Conservation (phyloP, 495 filamentous ascomycete genomes). For the Aspergillus kassunensis region DNA sequence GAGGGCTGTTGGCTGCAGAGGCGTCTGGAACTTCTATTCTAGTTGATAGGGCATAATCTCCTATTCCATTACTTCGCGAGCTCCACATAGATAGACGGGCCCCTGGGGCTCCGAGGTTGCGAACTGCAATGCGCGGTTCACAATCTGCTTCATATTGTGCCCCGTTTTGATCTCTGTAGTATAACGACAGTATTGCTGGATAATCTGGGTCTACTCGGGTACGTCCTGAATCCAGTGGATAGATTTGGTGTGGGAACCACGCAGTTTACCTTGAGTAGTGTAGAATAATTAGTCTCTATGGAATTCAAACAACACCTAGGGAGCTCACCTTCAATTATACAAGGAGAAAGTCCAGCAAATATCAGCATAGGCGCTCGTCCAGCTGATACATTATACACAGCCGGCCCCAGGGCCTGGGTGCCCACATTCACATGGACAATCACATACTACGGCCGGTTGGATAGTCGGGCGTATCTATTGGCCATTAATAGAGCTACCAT, state of each 20-base stretch:
- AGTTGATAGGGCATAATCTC: constrained; percentile 51
- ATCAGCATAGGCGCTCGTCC: constrained; percentile 84
- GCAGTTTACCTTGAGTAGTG: no score
- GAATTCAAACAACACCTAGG: constrained; percentile 86
- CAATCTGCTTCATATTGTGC: constrained; percentile 87
- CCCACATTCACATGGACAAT: constrained; percentile 96
- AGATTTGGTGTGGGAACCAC: no score
- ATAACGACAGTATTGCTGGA: constrained; percentile 91
- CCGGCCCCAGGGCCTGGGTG: constrained; percentile 84
- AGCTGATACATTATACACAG: constrained; percentile 84
- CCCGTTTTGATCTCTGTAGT: constrained; percentile 84
- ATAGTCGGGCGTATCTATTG: constrained; percentile 86
- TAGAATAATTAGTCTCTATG: no score
- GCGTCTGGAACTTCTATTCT: neutral
- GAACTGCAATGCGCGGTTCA: constrained; percentile 85
- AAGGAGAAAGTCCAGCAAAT: constrained; percentile 86
- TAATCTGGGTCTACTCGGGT: constrained; percentile 87
- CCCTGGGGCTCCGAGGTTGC: constrained; percentile 77
- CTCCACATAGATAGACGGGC: constrained; percentile 79
- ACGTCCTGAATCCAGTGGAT: constrained; percentile 97
- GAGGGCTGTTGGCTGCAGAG: no score
- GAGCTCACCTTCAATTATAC: constrained; percentile 86
- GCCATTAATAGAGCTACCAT: constrained; percentile 98
- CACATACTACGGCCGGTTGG: constrained; percentile 79
- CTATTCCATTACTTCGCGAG: constrained; percentile 88